These are phyloP conservation scores for Arthrobotrys megalospora DNA, from an alignment of 2,329 filamentous ascomycete species.

Conservation along the genomic window DNA sequence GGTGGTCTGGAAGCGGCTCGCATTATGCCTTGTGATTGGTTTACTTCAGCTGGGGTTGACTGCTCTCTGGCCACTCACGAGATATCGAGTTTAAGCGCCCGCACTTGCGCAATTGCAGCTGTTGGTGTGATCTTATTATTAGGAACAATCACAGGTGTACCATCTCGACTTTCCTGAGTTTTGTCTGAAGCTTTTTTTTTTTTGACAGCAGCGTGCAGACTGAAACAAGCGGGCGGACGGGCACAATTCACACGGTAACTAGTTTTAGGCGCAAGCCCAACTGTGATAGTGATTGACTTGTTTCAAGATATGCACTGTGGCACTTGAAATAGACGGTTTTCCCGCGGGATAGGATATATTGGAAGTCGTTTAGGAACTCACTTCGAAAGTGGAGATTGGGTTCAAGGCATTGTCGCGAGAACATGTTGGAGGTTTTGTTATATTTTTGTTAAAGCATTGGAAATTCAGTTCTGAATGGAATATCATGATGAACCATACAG, in stretches of 20 bases:
- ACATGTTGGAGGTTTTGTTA: too few relatives aligned
- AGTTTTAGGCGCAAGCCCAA: conserved; percentile 28
- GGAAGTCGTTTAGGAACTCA: neutral
- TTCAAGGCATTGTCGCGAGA: neutral
- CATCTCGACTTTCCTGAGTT: conserved; percentile 1
- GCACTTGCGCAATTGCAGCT: conserved; percentile 22
- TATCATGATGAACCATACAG: conserved; percentile 6
- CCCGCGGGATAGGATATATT: conserved; percentile 19
- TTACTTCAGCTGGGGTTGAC: conserved; percentile 31
- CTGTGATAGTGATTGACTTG: conserved; percentile 22
- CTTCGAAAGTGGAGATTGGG: neutral
- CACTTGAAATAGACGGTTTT: conserved; percentile 38
- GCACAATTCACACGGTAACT: neutral
- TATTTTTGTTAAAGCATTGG: neutral
- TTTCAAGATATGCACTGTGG: conserved; percentile 41
- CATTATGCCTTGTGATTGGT: conserved; percentile 39
- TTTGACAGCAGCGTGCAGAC: conserved; percentile 9
- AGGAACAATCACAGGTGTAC: conserved; percentile 16
- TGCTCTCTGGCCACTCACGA: conserved; percentile 5
- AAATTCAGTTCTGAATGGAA: neutral
- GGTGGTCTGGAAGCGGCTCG: conserved; percentile 31
- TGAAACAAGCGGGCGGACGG: conserved; percentile 45
- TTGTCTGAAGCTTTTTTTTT: neutral
- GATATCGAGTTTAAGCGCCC: conserved; percentile 40
- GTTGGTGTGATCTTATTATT: conserved; percentile 24